Evolutionary conservation across 257 asterid genomes (phyloP).

Genomic region (Solanum piurae): DNA sequence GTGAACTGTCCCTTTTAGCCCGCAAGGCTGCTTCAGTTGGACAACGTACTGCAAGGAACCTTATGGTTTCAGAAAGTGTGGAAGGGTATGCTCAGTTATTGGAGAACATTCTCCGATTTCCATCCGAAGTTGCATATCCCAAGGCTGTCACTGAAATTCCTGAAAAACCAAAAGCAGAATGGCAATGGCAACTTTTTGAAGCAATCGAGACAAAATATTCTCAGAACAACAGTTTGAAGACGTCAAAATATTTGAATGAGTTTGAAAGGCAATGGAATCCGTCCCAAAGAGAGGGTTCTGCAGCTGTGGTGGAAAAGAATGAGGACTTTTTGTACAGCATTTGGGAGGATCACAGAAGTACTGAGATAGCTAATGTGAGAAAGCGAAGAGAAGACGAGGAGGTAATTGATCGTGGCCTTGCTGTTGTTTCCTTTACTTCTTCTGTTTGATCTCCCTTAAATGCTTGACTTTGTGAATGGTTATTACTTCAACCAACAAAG

Average conservation of each 20-base stretch:
- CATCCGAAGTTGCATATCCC: constrained; percentile 68
- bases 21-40: constrained; percentile 53
- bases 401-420: constrained; percentile 20
- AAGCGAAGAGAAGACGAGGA: constrained; percentile 87
- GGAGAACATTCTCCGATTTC: constrained; percentile 59
- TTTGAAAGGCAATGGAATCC: constrained; percentile 51
- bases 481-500: neutral
- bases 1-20: constrained; percentile 64
- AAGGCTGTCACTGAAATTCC: constrained; percentile 39
- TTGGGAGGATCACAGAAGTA: constrained; percentile 75
- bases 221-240: constrained; percentile 13
- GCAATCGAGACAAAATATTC: constrained; percentile 7
- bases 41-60: constrained; percentile 52
- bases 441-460: neutral
- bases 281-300: constrained; percentile 25
- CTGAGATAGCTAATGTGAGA: constrained; percentile 39
- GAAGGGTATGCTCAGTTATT: constrained; percentile 68
- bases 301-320: constrained; percentile 11
- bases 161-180: constrained; percentile 43
- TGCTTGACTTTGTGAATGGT: neutral
- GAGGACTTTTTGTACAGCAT: constrained; percentile 49
- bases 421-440: neutral
- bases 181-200: constrained; percentile 68
- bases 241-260: constrained; percentile 19
- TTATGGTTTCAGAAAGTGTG: constrained; percentile 71